These are phyloP conservation scores for Malassezia caprae DNA, from an alignment of 1,284 basidiomycete genomes.

Conservation along the genomic window DNA sequence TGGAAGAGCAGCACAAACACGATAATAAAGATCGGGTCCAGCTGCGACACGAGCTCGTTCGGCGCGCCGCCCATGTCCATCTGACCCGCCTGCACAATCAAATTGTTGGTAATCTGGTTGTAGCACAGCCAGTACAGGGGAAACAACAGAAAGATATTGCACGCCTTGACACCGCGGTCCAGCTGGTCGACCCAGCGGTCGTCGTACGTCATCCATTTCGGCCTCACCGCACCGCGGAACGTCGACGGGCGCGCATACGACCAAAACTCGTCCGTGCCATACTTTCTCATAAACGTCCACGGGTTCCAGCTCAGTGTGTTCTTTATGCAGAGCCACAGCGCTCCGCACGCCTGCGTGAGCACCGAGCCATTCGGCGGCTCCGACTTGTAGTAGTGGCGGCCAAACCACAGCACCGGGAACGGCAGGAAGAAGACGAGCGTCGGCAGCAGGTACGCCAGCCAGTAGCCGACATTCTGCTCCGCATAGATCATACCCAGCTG, in stretches of 20 bases:
- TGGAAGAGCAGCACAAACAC: conserved; percentile 51
- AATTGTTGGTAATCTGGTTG: conserved; percentile 58
- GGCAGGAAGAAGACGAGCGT: conserved; percentile 50
- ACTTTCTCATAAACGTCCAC: conserved; percentile 28
- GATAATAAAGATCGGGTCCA: conserved; percentile 59
- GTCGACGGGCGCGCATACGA: conserved; percentile 60
- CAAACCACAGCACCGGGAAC: conserved; percentile 61
- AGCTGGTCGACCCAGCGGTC: conserved; percentile 67
- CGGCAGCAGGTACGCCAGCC: conserved; percentile 51
- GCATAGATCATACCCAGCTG: conserved; percentile 50
- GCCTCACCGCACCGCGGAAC: conserved; percentile 38
- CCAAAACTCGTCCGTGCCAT: conserved; percentile 63
- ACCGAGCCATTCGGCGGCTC: conserved; percentile 69
- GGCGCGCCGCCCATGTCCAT: conserved; percentile 60
- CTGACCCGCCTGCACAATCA: conserved; percentile 54
- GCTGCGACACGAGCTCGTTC: conserved; percentile 69
- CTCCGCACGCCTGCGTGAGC: conserved; percentile 54
- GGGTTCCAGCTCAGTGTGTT: conserved; percentile 49
- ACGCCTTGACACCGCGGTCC: conserved; percentile 69
- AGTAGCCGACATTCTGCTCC: conserved; percentile 50
- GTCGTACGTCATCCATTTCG: conserved; percentile 51
- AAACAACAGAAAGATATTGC: conserved; percentile 68
- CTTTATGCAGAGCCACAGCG: conserved; percentile 41
- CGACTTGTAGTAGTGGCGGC: conserved; percentile 59
- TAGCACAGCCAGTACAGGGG: conserved; percentile 52